phyloP scores from a whole-genome alignment of 2,329 filamentous ascomycete genomes.

The Dendrostoma leiphaemia region DNA sequence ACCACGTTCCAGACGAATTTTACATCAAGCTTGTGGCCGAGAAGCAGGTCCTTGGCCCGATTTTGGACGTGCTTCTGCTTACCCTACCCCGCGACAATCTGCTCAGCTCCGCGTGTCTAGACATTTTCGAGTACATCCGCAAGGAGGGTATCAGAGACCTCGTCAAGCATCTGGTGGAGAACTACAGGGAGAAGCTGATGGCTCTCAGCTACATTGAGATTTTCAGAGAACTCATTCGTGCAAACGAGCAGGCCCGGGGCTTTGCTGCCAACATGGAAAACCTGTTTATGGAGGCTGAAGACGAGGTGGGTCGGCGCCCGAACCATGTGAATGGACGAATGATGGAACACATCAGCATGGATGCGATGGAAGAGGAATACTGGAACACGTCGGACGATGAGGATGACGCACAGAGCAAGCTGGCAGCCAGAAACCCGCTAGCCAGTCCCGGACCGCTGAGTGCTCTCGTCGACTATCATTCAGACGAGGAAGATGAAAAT shows the following conservation, averaged over 20 bases:
- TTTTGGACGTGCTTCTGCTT: slow-evolving; percentile 78
- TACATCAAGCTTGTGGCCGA: slow-evolving; percentile 83
- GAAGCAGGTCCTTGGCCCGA: slow-evolving; percentile 77
- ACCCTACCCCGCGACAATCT: slow-evolving; percentile 92
- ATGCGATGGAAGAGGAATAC: slow-evolving; percentile 86
- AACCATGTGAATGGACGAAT: slow-evolving; percentile 45
- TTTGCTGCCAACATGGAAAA: slow-evolving; percentile 62
- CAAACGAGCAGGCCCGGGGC: slow-evolving; percentile 76
- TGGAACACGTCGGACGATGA: slow-evolving; percentile 89
- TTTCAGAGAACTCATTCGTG: slow-evolving; percentile 71
- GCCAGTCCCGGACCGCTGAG: slow-evolving; percentile 59
- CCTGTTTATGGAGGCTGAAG: slow-evolving; percentile 69
- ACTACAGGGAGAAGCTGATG: slow-evolving; percentile 75
- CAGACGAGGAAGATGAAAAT: slow-evolving; percentile 66
- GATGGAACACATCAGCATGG: slow-evolving; percentile 71
- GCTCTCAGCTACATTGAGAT: slow-evolving; percentile 80
- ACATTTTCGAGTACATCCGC: slow-evolving; percentile 89
- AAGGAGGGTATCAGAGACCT: slow-evolving; percentile 78
- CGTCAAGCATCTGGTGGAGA: slow-evolving; percentile 79
- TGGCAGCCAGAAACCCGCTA: slow-evolving; percentile 32
- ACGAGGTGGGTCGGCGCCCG: slow-evolving; percentile 47
- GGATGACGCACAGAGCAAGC: slow-evolving; percentile 59
- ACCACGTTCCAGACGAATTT: slow-evolving; percentile 78
- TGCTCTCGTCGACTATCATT: slow-evolving; percentile 48
- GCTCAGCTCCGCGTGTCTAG: slow-evolving; percentile 87